phyloP scores from a whole-genome alignment of 192 early-diverging fungal species.

The Mortierella hygrophila region DNA sequence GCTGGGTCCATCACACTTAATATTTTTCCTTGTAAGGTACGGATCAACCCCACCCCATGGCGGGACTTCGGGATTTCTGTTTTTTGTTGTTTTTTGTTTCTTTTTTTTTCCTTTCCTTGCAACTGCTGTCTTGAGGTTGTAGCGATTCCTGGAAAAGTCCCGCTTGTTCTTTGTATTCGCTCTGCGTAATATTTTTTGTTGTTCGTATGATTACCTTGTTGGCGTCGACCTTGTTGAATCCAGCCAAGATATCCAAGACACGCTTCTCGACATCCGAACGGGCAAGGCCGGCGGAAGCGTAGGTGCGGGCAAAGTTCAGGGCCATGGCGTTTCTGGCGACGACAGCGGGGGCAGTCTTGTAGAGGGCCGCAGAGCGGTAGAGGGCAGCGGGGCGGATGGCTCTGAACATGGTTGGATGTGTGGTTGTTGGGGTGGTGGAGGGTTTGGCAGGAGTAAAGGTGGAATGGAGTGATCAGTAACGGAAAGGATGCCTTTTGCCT shows the following conservation, averaged over 20 bases:
- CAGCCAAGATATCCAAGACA: slow-evolving; percentile 89
- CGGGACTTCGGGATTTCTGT: slow-evolving; percentile 1
- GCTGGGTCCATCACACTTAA: neutral
- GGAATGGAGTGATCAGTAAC: slow-evolving; percentile 3
- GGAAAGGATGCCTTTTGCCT: neutral
- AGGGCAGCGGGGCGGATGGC: slow-evolving; percentile 46
- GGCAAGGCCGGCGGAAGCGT: slow-evolving; percentile 79
- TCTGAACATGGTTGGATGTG: slow-evolving; percentile 48
- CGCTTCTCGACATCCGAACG: slow-evolving; percentile 84
- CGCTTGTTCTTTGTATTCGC: neutral
- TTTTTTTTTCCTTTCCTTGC: neutral
- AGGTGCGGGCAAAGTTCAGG: slow-evolving; percentile 72
- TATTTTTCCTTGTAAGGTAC: neutral
- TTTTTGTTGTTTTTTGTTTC: neutral
- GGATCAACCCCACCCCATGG: neutral
- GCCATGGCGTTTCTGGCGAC: slow-evolving; percentile 55
- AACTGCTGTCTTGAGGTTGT: neutral
- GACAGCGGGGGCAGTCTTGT: slow-evolving; percentile 37
- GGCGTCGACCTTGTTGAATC: slow-evolving; percentile 97
- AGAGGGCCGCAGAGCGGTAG: slow-evolving; percentile 49
- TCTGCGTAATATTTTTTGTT: neutral
- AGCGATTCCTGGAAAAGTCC: neutral
- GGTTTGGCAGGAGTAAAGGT: neutral
- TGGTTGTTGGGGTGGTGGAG: neutral
- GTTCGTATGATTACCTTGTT: slow-evolving; percentile 77